Evolutionary conservation across 768 basidiomycete species (phyloP), one percentile per base, ranked within the genome.

Genomic region (Lentinula detonsa): DNA sequence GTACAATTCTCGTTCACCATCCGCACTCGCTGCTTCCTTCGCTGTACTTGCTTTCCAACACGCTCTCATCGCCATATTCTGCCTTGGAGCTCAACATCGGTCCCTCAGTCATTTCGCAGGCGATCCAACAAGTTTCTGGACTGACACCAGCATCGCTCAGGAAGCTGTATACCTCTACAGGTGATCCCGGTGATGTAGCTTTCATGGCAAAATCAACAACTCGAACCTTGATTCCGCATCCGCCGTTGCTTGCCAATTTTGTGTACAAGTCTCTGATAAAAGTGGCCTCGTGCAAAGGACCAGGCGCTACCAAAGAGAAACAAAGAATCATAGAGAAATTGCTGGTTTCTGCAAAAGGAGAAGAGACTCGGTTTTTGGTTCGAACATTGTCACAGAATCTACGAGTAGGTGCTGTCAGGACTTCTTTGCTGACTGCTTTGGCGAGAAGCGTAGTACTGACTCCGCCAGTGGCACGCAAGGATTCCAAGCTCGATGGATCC

Each of bases 141-240:
- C 74, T 90, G 34, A 80, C 82, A 5, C 66, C 78, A 18, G 71
- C 77, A 7, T 80, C 86, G 11, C 79, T 88, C 50, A 85, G 76
- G 71, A 81, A 76, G 60, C 71, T 93, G 13, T 91, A 91, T 70
- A 88, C 86, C 63, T 74, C 81, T 48, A 84, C 78, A 37, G 95
- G 95, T 4, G 95, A 97, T 72, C 81, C 85, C 28, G 95, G 95
- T 0, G 92, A 95, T 69, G 91, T 95, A 7, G 95, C 95, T 1
- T 93, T 86, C 66, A 83, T 85, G 61, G 92, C 93, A 9, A 93
- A 89, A 69, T 84, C 85, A 3, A 90, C 83, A 61, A 72, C 91
- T 21, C 81, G 90, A 46, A 90, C 90, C 4, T 78, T 94, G 28
- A 70, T 91, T 28, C 84, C 89, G 2, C 90, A 90, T 66, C 75